phyloP scores from a whole-genome alignment of 306 rosid genomes.

The Prunus armeniaca region DNA sequence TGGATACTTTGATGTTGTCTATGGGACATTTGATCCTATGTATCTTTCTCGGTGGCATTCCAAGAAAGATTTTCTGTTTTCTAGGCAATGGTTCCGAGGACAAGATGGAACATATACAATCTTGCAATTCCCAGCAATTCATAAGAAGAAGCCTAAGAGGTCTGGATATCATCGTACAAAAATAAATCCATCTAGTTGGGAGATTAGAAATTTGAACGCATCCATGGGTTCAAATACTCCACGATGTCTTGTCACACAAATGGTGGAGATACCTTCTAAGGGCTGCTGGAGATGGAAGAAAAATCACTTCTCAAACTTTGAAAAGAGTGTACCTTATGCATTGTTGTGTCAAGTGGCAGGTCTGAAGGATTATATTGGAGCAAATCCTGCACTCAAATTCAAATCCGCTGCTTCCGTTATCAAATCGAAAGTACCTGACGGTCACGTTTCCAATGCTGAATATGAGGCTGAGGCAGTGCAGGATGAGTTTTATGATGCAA shows the following conservation, averaged over 20 bases:
- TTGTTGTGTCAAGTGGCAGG: conserved; percentile 91
- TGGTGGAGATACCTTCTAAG: conserved; percentile 66
- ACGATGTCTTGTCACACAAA: conserved; percentile 77
- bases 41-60: conserved; percentile 84
- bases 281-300: conserved; percentile 78
- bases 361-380: conserved; percentile 81
- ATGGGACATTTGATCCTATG: conserved; percentile 77
- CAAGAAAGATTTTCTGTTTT: conserved; percentile 82
- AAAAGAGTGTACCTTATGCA: conserved; percentile 77
- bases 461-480: conserved; percentile 41
- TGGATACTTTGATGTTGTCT: conserved; percentile 77
- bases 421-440: conserved; percentile 45
- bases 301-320: conserved; percentile 61
- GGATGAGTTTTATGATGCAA: conserved; percentile 88
- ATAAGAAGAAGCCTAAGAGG: conserved; percentile 74
- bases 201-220: conserved; percentile 65
- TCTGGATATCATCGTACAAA: conserved; percentile 78
- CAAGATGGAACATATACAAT: conserved; percentile 94
- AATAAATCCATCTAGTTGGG: conserved; percentile 93
- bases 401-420: conserved; percentile 39
- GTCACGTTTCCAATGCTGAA: conserved; percentile 43
- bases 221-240: conserved; percentile 58
- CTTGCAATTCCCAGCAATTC: conserved; percentile 74
- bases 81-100: conserved; percentile 90
- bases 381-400: conserved; percentile 58